These are phyloP conservation scores for Scorias spongiosa DNA, from an alignment of 2,329 filamentous ascomycete genomes.

Conservation along the genomic window DNA sequence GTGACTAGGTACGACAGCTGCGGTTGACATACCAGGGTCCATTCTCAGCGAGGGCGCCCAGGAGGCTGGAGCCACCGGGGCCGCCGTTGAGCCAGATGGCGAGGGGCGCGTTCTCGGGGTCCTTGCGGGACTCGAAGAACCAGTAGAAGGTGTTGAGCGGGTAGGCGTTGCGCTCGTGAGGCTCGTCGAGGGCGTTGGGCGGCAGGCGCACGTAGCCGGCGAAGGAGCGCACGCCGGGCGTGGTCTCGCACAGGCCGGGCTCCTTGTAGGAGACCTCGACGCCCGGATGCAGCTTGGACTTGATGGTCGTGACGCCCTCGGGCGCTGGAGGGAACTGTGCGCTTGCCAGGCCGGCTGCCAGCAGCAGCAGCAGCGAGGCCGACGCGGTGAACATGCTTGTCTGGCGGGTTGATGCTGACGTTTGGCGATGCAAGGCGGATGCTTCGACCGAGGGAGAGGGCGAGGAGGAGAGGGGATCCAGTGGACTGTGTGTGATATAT, in stretches of 20 bases:
- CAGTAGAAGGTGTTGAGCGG: conserved; percentile 46
- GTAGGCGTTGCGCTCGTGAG: conserved; percentile 28
- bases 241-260: conserved; percentile 37
- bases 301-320: conserved; percentile 23
- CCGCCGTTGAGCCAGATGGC: conserved; percentile 46
- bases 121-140: conserved; percentile 44
- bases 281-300: conserved; percentile 24
- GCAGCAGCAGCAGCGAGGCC: neutral
- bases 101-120: conserved; percentile 38
- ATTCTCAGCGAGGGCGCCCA: conserved; percentile 34
- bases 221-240: conserved; percentile 40
- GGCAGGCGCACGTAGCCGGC: conserved; percentile 45
- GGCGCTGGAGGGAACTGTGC: conserved; percentile 27
- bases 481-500: too few species aligned
- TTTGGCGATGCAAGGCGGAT: too few species aligned
- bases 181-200: conserved; percentile 17
- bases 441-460: too few species aligned
- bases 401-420: too few species aligned
- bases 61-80: conserved; percentile 36
- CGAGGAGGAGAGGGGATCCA: too few species aligned
- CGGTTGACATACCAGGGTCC: conserved; percentile 34
- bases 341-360: neutral
- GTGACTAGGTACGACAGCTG: too few species aligned
- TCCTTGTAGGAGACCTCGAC: conserved; percentile 31
- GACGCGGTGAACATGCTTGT: too few species aligned